A percentile compares a stretch with the other conserved stretches of the same genome.
Conservation (phyloP, 306 rosid species). For the Malus asiatica region DNA sequence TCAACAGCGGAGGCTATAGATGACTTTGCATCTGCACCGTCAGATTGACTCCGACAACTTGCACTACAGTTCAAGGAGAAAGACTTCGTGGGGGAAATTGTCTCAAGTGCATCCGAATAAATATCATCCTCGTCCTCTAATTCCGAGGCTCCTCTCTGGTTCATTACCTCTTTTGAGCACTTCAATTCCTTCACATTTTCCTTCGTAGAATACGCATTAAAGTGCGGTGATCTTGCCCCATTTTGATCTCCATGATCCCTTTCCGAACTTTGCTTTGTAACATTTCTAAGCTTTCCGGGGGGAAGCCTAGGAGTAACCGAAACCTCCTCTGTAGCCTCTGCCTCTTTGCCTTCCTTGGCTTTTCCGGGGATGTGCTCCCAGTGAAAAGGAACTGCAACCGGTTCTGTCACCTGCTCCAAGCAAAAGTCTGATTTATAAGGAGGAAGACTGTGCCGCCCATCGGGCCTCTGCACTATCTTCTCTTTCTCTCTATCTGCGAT, state of each 20-base stretch:
- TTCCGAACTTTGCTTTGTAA: slow-evolving; percentile 21
- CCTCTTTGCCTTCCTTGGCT: slow-evolving; percentile 43
- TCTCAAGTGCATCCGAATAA: slow-evolving; percentile 68
- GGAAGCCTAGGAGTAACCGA: slow-evolving; percentile 52
- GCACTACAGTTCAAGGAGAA: slow-evolving; percentile 66
- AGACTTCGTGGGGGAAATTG: slow-evolving; percentile 47
- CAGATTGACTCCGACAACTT: slow-evolving; percentile 61
- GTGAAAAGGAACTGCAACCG: slow-evolving; percentile 77
- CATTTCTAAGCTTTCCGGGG: slow-evolving; percentile 40
- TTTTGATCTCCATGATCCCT: slow-evolving; percentile 28
- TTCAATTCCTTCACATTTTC: slow-evolving; percentile 19
- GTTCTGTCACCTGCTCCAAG: slow-evolving; percentile 60
- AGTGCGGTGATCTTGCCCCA: slow-evolving; percentile 2
- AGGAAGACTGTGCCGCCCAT: slow-evolving; percentile 34
- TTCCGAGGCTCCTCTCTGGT: slow-evolving; percentile 25
- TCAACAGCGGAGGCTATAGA: slow-evolving; percentile 51
- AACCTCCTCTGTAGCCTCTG: slow-evolving; percentile 23
- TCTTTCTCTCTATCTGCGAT: slow-evolving; percentile 30
- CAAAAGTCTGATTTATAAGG: slow-evolving; percentile 31
- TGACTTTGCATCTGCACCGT: slow-evolving; percentile 29
- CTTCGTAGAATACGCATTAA: slow-evolving; percentile 27
- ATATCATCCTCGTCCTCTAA: slow-evolving; percentile 33
- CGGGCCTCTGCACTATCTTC: slow-evolving; percentile 33
- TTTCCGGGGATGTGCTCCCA: slow-evolving; percentile 92
- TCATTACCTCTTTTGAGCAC: slow-evolving; percentile 20